Evolutionary conservation across 345 rosid species (phyloP), one percentile per base, ranked within the genome.

Genomic region (Leavenworthia alabamica): DNA sequence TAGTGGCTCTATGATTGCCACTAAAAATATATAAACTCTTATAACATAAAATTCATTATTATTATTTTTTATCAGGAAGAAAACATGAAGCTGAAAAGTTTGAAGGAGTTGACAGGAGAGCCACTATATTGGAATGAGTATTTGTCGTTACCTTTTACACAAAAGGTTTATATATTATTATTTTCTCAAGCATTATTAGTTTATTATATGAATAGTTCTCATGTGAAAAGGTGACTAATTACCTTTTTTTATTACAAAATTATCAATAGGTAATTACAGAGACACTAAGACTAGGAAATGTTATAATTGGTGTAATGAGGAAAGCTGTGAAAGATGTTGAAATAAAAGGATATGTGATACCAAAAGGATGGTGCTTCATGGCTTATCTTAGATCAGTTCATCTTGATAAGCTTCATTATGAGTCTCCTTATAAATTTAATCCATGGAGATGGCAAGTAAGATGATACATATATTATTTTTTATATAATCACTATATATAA

Each of bases 391-490:
- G 97, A 76, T 94, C 97, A 12, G 90, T 94, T 39, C 99, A 94
- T 79, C 97, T 94, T 51, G 99, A 94, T 65, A 86, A 83, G 56
- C 78, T 44, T 73, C 71, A 82, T 60, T 94, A 87, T 62, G 88
- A 88, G 41, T 73, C 78, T 58, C 99, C 99, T 27, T 83, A 90
- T 76, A 70, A 77, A 41, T 94, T 94, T 65, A 75, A 90, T 72
- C 99, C 99, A 8, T 90, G 92, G 99, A 90, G 97, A 56, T 90
- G 97, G 99, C 89, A 82, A 75, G 97, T 93, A 84, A 80, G 83
- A 44, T 39, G 16, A 15, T 2, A 19, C 4, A 67, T 33, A 46
- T 26, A 28, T 20, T 39, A 33, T 5, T 31, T 49, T 16, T 17
- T 8, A 32, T 36, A 46, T 8, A 39, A 6, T 40, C 12, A 6